These are phyloP conservation scores for Lipomyces sp. DNA, from an alignment of 805 yeast species.

Conservation along the genomic window DNA sequence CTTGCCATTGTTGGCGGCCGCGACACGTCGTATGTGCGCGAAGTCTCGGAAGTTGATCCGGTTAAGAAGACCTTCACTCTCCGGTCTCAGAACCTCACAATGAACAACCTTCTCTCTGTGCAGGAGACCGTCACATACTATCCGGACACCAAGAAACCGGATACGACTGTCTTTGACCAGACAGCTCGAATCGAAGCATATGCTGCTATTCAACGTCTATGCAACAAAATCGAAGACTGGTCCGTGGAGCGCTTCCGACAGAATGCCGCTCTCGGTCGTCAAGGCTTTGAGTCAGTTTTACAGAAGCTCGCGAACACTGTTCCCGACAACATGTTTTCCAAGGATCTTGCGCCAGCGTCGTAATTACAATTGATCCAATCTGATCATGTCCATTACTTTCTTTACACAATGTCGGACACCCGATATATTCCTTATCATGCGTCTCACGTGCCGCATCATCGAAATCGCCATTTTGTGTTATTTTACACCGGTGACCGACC, in stretches of 20 bases:
- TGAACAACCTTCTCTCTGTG: constrained; percentile 69
- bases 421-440: too few species aligned
- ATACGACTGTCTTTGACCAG: constrained; percentile 57
- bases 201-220: constrained; percentile 63
- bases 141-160: constrained; percentile 60
- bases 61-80: constrained; percentile 59
- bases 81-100: constrained; percentile 85
- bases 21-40: constrained; percentile 77
- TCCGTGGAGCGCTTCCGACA: constrained; percentile 81
- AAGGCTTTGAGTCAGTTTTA: constrained; percentile 81
- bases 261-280: constrained; percentile 77
- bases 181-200: constrained; percentile 87
- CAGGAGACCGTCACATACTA: constrained; percentile 80
- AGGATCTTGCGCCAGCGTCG: neutral
- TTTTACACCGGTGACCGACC: too few species aligned
- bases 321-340: constrained; percentile 22
- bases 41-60: constrained; percentile 80
- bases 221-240: constrained; percentile 90
- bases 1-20: constrained; percentile 66
- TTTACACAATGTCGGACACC: too few species aligned
- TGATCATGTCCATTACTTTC: too few species aligned
- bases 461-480: too few species aligned
- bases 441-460: too few species aligned
- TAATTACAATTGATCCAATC: too few species aligned
- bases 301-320: constrained; percentile 35